Base-by-base conservation (phyloP, 345 rosid species). In the Murraya paniculata region DNA sequence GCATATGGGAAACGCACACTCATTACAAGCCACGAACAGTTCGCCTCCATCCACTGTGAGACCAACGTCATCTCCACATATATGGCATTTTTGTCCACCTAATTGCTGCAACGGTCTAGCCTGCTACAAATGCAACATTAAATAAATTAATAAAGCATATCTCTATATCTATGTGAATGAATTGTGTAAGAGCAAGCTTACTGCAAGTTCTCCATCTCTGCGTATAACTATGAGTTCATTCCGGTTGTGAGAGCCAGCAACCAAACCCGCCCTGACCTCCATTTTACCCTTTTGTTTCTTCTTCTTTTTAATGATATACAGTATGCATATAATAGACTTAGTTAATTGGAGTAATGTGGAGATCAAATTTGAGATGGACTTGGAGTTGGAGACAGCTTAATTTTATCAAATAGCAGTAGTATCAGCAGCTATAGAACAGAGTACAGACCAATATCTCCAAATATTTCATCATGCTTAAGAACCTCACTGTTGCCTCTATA, bases 1-100 rank as follows among this genome's bases (percentile, higher is more conserved):
- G 80, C 93, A 90, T n/a, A 90, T 75, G n/a, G 91, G 91, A 68
- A 89, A 89, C 13, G 90, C 93, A 55, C 92, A 89, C 78, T 89
- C 90, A 11, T 87, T 80, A 87, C 92, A 89, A 36, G 89, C 92
- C 28, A 86, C 85, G 25, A 87, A 84, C 58, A 73, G 74, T 76
- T 89, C 90, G 45, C 90, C 92, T 45, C 89, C 92, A 3, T 87
- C 89, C 7, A 24, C 84, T 0, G 84, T 80, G 30, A 80, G 57
- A 30, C 84, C 92, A 2, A 87, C 81, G 6, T 84, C 88, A 77
- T 87, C 92, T 22, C 87, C 88, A 36, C 92, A 89, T 67, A 87
- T 87, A 58, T 83, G 82, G 68, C 90, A 89, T 66, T 78, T 80
- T 65, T 82, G 85, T n/a, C 81, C 82, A 5, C 78, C 83, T 61